Conservation (phyloP, 768 basidiomycete genomes). For the Collybiopsis confluens region DNA sequence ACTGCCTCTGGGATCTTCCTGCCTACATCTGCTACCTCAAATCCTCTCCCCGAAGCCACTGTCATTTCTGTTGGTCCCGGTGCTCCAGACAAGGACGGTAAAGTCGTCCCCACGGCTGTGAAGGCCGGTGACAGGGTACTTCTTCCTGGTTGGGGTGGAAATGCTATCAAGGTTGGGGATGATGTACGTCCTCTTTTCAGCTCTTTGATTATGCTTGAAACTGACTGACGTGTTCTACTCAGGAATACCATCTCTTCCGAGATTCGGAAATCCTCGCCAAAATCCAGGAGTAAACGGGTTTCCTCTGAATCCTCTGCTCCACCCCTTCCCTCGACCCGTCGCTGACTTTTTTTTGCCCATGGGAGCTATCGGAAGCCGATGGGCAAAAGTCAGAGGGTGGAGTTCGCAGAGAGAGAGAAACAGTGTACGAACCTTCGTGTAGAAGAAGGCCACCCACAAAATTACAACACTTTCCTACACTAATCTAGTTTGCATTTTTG, state of each 20-base stretch:
- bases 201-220: not conserved
- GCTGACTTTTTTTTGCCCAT: too few species aligned
- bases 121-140: slow-evolving; percentile 90
- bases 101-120: slow-evolving; percentile 68
- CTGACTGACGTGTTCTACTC: slow-evolving; percentile 8
- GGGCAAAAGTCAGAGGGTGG: too few species aligned
- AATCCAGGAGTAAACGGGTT: slow-evolving; percentile 79
- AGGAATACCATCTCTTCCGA: slow-evolving; percentile 96
- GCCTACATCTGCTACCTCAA: slow-evolving; percentile 79
- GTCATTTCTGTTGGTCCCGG: slow-evolving; percentile 96
- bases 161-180: slow-evolving; percentile 92
- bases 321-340: too few species aligned
- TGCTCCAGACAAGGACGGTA: slow-evolving; percentile 83
- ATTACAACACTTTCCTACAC: too few species aligned
- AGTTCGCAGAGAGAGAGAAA: too few species aligned
- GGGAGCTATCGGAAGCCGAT: too few species aligned
- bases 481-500: too few species aligned
- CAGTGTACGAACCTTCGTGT: too few species aligned
- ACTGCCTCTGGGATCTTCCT: slow-evolving; percentile 96
- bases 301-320: too few species aligned
- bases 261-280: slow-evolving; percentile 95
- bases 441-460: too few species aligned
- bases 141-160: slow-evolving; percentile 96
- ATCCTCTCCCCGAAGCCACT: slow-evolving; percentile 90
- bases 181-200: slow-evolving; percentile 58